Evolutionary conservation across 2,329 filamentous ascomycete genomes (phyloP).

Genomic region (Bipolaris bicolor): DNA sequence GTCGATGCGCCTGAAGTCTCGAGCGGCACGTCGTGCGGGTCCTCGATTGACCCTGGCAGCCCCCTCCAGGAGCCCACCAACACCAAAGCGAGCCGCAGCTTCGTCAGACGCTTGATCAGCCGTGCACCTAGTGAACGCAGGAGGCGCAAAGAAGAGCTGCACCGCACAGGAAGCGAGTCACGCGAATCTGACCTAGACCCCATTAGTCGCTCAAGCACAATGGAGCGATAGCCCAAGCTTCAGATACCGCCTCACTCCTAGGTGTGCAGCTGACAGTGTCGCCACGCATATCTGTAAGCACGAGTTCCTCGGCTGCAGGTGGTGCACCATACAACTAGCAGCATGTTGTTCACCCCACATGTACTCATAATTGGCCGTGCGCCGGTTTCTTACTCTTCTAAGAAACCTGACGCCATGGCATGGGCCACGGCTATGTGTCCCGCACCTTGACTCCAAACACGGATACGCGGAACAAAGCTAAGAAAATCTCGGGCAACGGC

Average conservation of each 20-base stretch:
- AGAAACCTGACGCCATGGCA: conserved; percentile 13
- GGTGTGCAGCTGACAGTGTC: conserved; percentile 27
- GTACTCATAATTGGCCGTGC: conserved; percentile 22
- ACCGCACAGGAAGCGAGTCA: conserved; percentile 38
- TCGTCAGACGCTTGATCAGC: conserved; percentile 52
- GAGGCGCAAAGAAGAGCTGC: conserved; percentile 41
- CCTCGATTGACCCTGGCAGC: conserved; percentile 37
- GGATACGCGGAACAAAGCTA: conserved; percentile 15
- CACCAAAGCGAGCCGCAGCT: conserved; percentile 41
- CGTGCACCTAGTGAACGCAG: conserved; percentile 53
- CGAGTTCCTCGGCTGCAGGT: conserved; percentile 17
- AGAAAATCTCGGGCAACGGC: conserved; percentile 9
- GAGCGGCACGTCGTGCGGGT: conserved; percentile 29
- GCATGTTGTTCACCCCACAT: conserved; percentile 28
- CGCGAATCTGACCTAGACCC: conserved; percentile 40
- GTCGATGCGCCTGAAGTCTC: conserved; percentile 48
- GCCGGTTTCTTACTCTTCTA: conserved; percentile 13
- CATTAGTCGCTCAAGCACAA: conserved; percentile 46
- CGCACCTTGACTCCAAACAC: conserved; percentile 14
- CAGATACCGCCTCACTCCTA: conserved; percentile 20
- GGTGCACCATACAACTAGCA: conserved; percentile 25
- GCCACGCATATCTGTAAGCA: conserved; percentile 30
- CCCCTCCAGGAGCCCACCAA: conserved; percentile 41
- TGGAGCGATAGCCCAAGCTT: conserved; percentile 37
- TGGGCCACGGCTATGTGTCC: conserved; percentile 18